A percentile compares a stretch with the other conserved stretches of the same genome.
These are phyloP conservation scores for Piper longum DNA, from an alignment of 164 flowering plant genomes.

Conservation along the genomic window DNA sequence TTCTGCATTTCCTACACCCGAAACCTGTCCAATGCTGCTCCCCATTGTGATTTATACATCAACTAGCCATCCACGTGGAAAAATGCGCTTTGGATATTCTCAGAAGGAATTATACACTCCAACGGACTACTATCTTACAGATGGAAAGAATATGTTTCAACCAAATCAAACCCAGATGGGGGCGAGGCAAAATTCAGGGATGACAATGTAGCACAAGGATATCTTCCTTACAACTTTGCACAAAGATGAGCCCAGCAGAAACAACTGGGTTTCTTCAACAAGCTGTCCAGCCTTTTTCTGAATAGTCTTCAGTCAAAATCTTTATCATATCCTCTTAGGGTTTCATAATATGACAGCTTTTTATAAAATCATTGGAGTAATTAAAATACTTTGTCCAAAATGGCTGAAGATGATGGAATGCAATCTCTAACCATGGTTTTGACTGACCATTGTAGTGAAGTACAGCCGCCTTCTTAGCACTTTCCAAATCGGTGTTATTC, in stretches of 20 bases:
- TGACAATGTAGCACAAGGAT: constrained; percentile 3
- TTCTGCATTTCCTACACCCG: constrained; percentile 2
- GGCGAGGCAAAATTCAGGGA: constrained; percentile 1
- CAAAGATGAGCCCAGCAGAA: constrained; percentile 1
- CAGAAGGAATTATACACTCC: constrained; percentile 9
- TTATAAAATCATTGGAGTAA: constrained; percentile 80
- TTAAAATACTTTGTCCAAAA: constrained; percentile 94
- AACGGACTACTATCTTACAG: constrained; percentile 20
- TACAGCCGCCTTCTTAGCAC: constrained; percentile 72
- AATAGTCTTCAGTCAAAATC: constrained; percentile 3
- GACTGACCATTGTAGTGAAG: constrained; percentile 97
- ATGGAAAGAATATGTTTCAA: constrained; percentile 14
- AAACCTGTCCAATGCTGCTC: neutral
- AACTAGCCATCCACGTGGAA: constrained; percentile 5
- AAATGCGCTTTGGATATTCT: constrained; percentile 10
- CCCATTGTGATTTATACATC: neutral
- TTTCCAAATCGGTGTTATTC: constrained; percentile 58
- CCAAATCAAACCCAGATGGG: constrained; percentile 9
- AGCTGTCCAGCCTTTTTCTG: constrained; percentile 6
- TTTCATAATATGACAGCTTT: constrained; percentile 84
- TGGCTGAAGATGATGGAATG: constrained; percentile 85
- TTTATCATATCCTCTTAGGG: constrained; percentile 19
- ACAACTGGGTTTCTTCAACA: neutral
- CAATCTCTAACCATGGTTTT: constrained; percentile 93
- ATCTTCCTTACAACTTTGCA: constrained; percentile 7